These are phyloP conservation scores for Wallacemonas sp. DNA, from an alignment of 208 protist species.

Conservation along the genomic window DNA sequence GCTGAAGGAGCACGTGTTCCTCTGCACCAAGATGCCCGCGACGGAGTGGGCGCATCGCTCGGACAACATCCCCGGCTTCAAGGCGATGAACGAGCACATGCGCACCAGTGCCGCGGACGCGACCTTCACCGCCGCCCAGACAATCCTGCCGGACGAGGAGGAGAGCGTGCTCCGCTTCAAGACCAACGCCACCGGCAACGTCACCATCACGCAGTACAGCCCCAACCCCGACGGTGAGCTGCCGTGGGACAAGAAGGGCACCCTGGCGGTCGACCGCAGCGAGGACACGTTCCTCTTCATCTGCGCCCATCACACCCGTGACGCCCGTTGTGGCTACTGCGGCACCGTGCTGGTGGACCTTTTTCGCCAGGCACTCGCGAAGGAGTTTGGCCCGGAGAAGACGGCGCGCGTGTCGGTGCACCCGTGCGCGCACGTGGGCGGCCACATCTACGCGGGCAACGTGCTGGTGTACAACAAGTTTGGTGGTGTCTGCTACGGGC, in stretches of 20 bases:
- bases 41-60: conserved; percentile 66
- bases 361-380: conserved; percentile 55
- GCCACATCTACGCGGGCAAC: conserved; percentile 92
- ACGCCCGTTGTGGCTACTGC: conserved; percentile 89
- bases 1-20: conserved; percentile 80
- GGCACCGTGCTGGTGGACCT: conserved; percentile 85
- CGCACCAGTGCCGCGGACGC: conserved; percentile 39
- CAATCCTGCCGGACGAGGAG: conserved; percentile 40
- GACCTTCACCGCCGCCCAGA: conserved; percentile 44
- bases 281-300: conserved; percentile 87
- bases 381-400: conserved; percentile 35
- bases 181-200: conserved; percentile 28
- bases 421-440: conserved; percentile 85
- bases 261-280: conserved; percentile 69
- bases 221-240: conserved; percentile 43
- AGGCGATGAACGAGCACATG: conserved; percentile 34
- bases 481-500: conserved; percentile 87
- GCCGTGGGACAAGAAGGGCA: conserved; percentile 74
- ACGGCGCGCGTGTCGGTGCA: conserved; percentile 53
- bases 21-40: conserved; percentile 57
- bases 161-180: conserved; percentile 67
- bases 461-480: conserved; percentile 85
- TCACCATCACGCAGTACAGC: conserved; percentile 67
- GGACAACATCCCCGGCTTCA: conserved; percentile 71
- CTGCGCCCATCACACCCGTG: conserved; percentile 79